Evolutionary conservation across 2,329 filamentous ascomycete genomes (phyloP), one percentile per base, ranked within the genome.

Genomic region (Eurotiales sp.): DNA sequence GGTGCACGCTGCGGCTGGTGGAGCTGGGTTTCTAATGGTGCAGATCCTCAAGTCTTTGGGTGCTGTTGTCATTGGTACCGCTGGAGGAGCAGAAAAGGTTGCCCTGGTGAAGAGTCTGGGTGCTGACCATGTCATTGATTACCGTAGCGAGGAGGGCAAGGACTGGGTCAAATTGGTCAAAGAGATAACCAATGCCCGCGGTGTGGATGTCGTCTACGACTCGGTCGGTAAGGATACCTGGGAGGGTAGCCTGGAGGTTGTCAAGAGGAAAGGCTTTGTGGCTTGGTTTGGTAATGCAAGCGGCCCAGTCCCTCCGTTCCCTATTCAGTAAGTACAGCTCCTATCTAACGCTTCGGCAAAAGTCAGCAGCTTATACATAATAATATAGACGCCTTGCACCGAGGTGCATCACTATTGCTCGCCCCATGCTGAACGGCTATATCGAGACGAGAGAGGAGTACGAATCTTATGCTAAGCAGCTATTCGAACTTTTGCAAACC

Each of bases 181-280:
- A 64, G 90, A 96, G 76, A 83, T 88, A 44, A 96, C 90, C 0
- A 80, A 76, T 2, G 86, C 86, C 0, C 73, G 83, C 54, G 91
- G 91, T 7, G 84, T 86, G 2, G 80, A 83, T 56, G 89, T 85
- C 8, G 86, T 95, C 23, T 95, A 90, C 65, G 90, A 96, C 65
- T 87, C 88, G 5, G 88, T 96, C 2, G 91, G 90, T 11, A 89
- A 89, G 73, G 78, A 79, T 44, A 96, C 91, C 0, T 95, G 93
- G 72, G 88, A 96, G 59, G 77, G 81, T 17, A 86, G 85, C 61
- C 67, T 96, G 57, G 82, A 90, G 57, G 80, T 83, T 59, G 77
- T 92, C 49, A 87, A 85, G 59, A 70, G 84, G 56, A 95, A 95
- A 74, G 91, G 90, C 4, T 86, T 78, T 1, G 71, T 95, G 61